phyloP scores from a whole-genome alignment of 768 basidiomycete species.

The Pleurotus ostreatus region DNA sequence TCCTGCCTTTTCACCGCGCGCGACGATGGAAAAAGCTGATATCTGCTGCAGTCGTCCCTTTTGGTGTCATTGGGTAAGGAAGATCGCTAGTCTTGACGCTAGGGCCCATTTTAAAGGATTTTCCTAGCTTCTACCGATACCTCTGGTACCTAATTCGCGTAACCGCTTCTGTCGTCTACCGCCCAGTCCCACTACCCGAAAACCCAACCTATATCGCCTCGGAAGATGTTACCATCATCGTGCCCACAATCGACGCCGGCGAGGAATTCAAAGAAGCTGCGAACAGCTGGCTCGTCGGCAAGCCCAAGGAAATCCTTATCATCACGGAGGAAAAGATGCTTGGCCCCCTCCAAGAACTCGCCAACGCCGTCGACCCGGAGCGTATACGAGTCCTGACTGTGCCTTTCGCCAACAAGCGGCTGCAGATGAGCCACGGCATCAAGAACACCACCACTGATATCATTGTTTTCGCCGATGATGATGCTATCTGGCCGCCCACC shows the following conservation, averaged over 20 bases:
- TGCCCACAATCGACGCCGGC: constrained; percentile 93
- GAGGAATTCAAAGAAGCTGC: constrained; percentile 95
- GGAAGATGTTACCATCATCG: constrained; percentile 95
- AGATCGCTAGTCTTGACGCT: not conserved
- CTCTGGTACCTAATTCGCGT: constrained; percentile 90
- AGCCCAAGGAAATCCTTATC: constrained; percentile 76
- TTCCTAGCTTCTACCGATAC: constrained; percentile 82
- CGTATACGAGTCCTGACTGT: constrained; percentile 86
- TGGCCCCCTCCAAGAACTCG: constrained; percentile 84
- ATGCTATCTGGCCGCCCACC: constrained; percentile 93
- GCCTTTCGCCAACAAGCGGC: constrained; percentile 89
- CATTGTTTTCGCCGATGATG: constrained; percentile 93
- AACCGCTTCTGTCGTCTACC: constrained; percentile 72
- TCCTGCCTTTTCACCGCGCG: not conserved
- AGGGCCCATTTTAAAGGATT: not conserved
- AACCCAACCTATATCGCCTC: constrained; percentile 86
- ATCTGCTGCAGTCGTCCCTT: constrained; percentile 69
- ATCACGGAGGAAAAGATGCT: constrained; percentile 87
- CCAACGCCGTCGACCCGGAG: constrained; percentile 79
- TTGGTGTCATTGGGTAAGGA: constrained; percentile 79
- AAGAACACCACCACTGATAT: constrained; percentile 88
- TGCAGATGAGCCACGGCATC: constrained; percentile 94
- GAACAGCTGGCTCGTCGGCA: constrained; percentile 86
- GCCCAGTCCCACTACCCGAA: constrained; percentile 85
- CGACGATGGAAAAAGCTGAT: constrained; percentile 14